Evolutionary conservation across 2,329 filamentous ascomycete species (phyloP), one percentile per base, ranked within the genome.

Genomic region (Ciborinia camelliae): DNA sequence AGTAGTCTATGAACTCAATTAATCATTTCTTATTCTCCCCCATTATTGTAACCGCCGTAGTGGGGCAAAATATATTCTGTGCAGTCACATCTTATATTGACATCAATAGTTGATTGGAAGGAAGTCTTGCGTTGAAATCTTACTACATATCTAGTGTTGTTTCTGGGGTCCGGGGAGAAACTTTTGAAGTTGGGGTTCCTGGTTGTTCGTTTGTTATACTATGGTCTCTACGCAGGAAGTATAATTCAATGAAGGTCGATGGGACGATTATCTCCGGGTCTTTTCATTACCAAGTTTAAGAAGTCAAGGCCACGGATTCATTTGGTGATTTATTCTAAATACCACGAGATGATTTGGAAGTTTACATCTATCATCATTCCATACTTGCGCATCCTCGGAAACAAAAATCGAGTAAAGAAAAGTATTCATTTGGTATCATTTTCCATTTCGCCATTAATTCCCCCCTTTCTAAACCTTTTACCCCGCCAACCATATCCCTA

Each of bases 401-500:
- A 50, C 9, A 26, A 23, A 32, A 10, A 26, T 30, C 3, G 10
- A 14, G 18, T 35, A 43, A 26, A 45, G 35, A 35, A 48, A 35
- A 48, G 7, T 4, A 26, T 48, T 59, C 43, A 45, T 59, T 60
- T 60, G 26, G 28, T 62, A 45, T 55, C 37, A 18, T 62, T 62
- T 15, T 45, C 15, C 59, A 54, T 23, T 23, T 62, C 37, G 23
- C 20, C 20, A 12, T 58, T 41, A 58, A 45, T 18, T 4, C n/a
- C 54, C 20, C 39, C 41, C 1, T 23, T 23, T 41, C 12, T 6
- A 18, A 35, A 18, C 9, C 6, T 20, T 23, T 23, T 47, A 6
- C 28, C 14, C 20, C 14, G 12, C 5, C 14, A 30, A 26, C 20
- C 45, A 8, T 32, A 8, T 9, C 50, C 30, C 8, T 37, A 51